phyloP scores from a whole-genome alignment of 2,329 filamentous ascomycete species.

The Cordyceps pruinosa region DNA sequence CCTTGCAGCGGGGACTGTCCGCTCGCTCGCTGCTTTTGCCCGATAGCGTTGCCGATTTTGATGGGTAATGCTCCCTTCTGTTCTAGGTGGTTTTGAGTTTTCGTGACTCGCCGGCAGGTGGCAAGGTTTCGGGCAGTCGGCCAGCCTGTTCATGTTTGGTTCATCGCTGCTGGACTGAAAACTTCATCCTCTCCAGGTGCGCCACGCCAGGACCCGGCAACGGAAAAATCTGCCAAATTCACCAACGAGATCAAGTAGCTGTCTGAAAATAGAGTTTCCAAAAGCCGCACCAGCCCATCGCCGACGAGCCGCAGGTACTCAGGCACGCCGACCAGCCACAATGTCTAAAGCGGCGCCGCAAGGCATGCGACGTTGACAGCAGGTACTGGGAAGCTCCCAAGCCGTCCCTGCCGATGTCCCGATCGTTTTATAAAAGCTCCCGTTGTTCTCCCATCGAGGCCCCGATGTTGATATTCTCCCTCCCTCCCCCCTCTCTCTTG shows the following conservation, averaged over 20 bases:
- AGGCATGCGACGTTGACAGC: constrained; percentile 3
- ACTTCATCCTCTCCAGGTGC: no score
- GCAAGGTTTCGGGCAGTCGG: no score
- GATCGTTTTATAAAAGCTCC: constrained; percentile 2
- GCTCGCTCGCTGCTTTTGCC: constrained; percentile 5
- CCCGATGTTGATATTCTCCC: not conserved
- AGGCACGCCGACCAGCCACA: not conserved
- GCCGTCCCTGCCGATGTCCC: constrained; percentile 7
- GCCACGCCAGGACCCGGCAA: no score
- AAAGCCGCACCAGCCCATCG: not conserved
- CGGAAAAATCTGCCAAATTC: no score
- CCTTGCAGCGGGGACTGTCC: constrained; percentile 1
- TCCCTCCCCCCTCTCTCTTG: not conserved
- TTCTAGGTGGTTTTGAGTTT: not conserved
- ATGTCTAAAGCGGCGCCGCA: constrained; percentile 3
- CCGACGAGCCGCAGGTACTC: not conserved
- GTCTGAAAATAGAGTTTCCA: not conserved
- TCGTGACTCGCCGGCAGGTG: no score
- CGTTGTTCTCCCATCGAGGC: not conserved
- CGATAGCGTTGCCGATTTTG: not conserved
- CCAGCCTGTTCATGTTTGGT: no score
- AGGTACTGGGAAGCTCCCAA: constrained; percentile 6
- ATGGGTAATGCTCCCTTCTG: not conserved
- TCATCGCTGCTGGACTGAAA: not conserved
- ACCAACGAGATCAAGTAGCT: no score